These are phyloP conservation scores for Saprolegnia diclina DNA, from an alignment of 352 stramenopile genomes.

Conservation along the genomic window DNA sequence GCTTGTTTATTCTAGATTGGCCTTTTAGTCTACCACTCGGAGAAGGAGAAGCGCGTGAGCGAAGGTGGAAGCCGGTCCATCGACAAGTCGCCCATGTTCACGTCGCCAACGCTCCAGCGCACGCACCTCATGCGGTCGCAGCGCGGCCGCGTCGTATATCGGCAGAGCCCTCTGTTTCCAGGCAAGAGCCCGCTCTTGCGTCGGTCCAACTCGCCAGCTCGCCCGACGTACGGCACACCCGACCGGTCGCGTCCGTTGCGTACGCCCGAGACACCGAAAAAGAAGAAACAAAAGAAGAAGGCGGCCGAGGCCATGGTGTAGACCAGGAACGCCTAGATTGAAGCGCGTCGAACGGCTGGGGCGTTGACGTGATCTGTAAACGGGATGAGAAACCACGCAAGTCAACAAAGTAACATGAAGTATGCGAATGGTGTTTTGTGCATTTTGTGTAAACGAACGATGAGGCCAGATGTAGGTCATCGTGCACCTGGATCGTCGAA, in stretches of 20 bases:
- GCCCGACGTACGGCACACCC: constrained; percentile 2
- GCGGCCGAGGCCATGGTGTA: constrained; percentile 23
- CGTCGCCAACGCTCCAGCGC: constrained; percentile 76
- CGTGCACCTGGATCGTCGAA: too few relatives aligned
- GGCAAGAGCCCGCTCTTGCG: constrained; percentile 13
- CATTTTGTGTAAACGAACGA: too few relatives aligned
- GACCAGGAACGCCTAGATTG: background rate
- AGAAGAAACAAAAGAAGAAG: constrained; percentile 2
- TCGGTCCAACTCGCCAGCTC: constrained; percentile 2
- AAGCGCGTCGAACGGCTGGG: too few relatives aligned
- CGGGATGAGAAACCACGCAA: too few relatives aligned
- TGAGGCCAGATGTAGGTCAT: too few relatives aligned
- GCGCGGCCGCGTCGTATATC: constrained; percentile 72
- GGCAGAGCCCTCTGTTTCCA: constrained; percentile 68
- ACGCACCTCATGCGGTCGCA: constrained; percentile 79
- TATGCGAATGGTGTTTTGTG: too few relatives aligned
- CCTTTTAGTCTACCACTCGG: constrained; percentile 80
- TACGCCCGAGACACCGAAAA: background rate
- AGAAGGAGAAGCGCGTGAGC: constrained; percentile 65
- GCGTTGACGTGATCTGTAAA: background rate
- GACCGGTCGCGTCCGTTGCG: background rate
- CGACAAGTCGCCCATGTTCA: constrained; percentile 83
- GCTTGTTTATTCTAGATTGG: constrained; percentile 38
- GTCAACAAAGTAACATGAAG: too few relatives aligned
- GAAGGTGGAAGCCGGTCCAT: constrained; percentile 39